phyloP scores from a whole-genome alignment of 495 filamentous ascomycete species.

The Emericellopsis terricola region DNA sequence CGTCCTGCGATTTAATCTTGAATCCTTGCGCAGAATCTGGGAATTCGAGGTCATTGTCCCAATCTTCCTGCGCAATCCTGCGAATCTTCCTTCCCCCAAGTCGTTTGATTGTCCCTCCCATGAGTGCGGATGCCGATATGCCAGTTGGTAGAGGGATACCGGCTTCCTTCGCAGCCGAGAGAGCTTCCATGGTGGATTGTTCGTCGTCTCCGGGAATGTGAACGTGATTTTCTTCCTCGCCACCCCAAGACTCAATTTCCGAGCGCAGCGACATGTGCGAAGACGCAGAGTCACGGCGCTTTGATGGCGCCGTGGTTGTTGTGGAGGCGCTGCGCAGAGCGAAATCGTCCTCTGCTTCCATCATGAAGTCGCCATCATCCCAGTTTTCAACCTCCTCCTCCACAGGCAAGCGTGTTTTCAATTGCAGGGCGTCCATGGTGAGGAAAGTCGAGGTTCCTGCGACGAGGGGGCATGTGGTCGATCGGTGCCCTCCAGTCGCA shows the following conservation, averaged over 20 bases:
- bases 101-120: slow-evolving; percentile 88
- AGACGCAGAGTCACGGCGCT: slow-evolving; percentile 58
- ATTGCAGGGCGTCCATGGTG: slow-evolving; percentile 38
- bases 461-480: not conserved
- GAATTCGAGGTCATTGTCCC: slow-evolving; percentile 80
- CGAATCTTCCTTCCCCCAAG: slow-evolving; percentile 66
- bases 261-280: slow-evolving; percentile 64
- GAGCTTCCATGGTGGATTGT: slow-evolving; percentile 59
- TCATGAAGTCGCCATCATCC: slow-evolving; percentile 73
- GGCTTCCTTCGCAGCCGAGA: slow-evolving; percentile 67
- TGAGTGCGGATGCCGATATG: slow-evolving; percentile 80
- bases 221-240: slow-evolving; percentile 75
- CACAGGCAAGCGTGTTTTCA: slow-evolving; percentile 33
- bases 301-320: slow-evolving; percentile 29
- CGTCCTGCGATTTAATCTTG: slow-evolving; percentile 42
- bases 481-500: too few relatives aligned
- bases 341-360: slow-evolving; percentile 53
- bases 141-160: slow-evolving; percentile 84
- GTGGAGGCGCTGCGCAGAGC: slow-evolving; percentile 41
- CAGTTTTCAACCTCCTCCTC: slow-evolving; percentile 61
- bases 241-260: slow-evolving; percentile 54
- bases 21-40: slow-evolving; percentile 40
- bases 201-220: slow-evolving; percentile 65
- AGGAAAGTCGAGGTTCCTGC: not conserved
- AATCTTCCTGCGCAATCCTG: slow-evolving; percentile 69